A percentile compares a stretch with the other conserved stretches of the same genome.
These are phyloP conservation scores for Rubia yunnanensis DNA, from an alignment of 257 asterid genomes.

Conservation along the genomic window DNA sequence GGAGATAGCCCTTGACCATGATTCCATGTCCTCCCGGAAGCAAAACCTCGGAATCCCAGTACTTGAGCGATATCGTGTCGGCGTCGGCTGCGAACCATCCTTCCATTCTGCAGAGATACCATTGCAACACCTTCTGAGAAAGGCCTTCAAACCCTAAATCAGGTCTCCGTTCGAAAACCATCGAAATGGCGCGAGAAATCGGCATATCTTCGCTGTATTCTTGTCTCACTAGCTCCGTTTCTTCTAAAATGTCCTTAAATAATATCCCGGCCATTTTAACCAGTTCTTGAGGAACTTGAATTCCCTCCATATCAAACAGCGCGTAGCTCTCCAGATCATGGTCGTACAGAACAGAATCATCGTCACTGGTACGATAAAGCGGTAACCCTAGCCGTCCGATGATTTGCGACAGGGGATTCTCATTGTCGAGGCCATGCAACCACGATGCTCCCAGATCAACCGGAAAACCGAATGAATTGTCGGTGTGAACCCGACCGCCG, in stretches of 20 bases:
- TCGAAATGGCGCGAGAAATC: slow-evolving; percentile 64
- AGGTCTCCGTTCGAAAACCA: slow-evolving; percentile 77
- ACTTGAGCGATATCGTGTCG: slow-evolving; percentile 78
- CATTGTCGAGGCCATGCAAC: slow-evolving; percentile 90
- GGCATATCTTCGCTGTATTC: slow-evolving; percentile 74
- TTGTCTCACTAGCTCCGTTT: slow-evolving; percentile 63
- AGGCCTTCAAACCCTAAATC: slow-evolving; percentile 84
- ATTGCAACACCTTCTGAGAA: slow-evolving; percentile 71
- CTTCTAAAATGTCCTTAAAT: slow-evolving; percentile 76
- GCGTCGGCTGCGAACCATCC: slow-evolving; percentile 99
- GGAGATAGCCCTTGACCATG: slow-evolving; percentile 93
- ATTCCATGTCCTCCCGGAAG: slow-evolving; percentile 99
- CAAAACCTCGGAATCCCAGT: slow-evolving; percentile 96
- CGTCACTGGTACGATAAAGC: slow-evolving; percentile 92
- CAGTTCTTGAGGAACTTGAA: slow-evolving; percentile 78
- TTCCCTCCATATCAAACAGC: slow-evolving; percentile 84
- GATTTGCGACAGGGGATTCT: slow-evolving; percentile 82
- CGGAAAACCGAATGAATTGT: slow-evolving; percentile 92
- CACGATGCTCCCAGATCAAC: slow-evolving; percentile 98
- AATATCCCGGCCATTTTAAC: slow-evolving; percentile 70
- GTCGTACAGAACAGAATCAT: slow-evolving; percentile 90
- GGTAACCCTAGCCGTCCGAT: slow-evolving; percentile 87
- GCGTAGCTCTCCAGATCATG: slow-evolving; percentile 98
- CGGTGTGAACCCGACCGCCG: slow-evolving; percentile 95
- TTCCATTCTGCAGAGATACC: slow-evolving; percentile 97